Conservation (phyloP, 2,329 filamentous ascomycete genomes). For the Claviceps fusiformis region DNA sequence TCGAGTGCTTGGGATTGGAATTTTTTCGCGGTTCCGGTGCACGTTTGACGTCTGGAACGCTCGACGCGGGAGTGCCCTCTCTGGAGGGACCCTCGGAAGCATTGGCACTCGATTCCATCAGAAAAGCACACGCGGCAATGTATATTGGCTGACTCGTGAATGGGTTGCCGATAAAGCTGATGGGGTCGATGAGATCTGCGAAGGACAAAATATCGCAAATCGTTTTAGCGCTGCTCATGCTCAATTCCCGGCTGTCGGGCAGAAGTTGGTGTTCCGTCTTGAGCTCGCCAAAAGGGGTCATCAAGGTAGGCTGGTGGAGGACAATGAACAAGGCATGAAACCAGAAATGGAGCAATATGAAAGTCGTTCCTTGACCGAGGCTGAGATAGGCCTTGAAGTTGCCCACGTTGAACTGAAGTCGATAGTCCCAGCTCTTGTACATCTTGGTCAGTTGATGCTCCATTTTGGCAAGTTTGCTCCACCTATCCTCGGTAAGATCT, state of each 20-base stretch:
- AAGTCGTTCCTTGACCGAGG: constrained; percentile 70
- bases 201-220: constrained; percentile 83
- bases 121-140: constrained; percentile 76
- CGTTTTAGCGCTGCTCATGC: constrained; percentile 82
- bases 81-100: constrained; percentile 48
- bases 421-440: constrained; percentile 60
- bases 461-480: constrained; percentile 60
- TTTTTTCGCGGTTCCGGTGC: constrained; percentile 6
- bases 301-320: constrained; percentile 67
- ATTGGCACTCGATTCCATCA: constrained; percentile 66
- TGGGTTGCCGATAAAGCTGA: constrained; percentile 75
- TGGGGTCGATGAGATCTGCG: constrained; percentile 71
- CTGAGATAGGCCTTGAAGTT: constrained; percentile 81
- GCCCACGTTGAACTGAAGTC: constrained; percentile 68
- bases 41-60: constrained; percentile 4
- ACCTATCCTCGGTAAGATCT: constrained; percentile 62
- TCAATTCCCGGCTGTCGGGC: constrained; percentile 65
- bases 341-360: constrained; percentile 79
- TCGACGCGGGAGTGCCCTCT: constrained; percentile 39
- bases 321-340: constrained; percentile 79
- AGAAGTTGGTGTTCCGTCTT: constrained; percentile 55
- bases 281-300: constrained; percentile 57
- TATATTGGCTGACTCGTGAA: constrained; percentile 88
- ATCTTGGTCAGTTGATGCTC: constrained; percentile 62
- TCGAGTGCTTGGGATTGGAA: constrained; percentile 30